Percentiles rank a stretch among this genome's conserved stretches.
phyloP scores from a whole-genome alignment of 257 asterid genomes.

The Fraxinus excelsior region DNA sequence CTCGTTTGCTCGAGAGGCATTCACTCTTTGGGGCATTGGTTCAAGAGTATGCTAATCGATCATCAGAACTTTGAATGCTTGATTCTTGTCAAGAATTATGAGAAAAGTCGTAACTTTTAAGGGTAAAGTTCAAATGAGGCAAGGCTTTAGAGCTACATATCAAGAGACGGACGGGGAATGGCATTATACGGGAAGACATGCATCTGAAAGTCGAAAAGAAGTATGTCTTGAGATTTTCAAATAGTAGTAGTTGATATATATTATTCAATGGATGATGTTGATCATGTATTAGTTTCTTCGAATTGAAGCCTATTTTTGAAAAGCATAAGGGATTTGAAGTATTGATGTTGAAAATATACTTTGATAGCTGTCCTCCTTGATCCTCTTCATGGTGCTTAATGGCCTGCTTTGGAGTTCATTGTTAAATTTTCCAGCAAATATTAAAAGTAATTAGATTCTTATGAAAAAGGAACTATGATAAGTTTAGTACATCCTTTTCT shows the following conservation, averaged over 20 bases:
- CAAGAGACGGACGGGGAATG: not conserved
- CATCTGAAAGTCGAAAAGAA: slow-evolving; percentile 10
- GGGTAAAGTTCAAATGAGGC: not conserved
- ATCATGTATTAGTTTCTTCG: not conserved
- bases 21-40: slow-evolving; percentile 95
- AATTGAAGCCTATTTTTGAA: not conserved
- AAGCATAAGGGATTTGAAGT: not conserved
- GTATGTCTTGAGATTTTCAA: not conserved
- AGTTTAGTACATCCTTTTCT: too few relatives aligned
- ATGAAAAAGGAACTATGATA: too few relatives aligned
- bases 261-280: not conserved
- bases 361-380: too few relatives aligned
- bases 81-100: not conserved
- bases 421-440: too few relatives aligned
- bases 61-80: slow-evolving; percentile 59
- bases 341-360: not conserved
- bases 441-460: too few relatives aligned
- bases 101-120: not conserved
- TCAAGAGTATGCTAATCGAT: slow-evolving; percentile 89
- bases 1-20: slow-evolving; percentile 68
- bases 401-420: too few relatives aligned
- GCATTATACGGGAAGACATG: not conserved
- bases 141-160: not conserved
- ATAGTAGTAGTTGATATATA: not conserved
- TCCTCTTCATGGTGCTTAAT: too few relatives aligned